Percentiles rank a stretch among this genome's conserved stretches.
Conservation (phyloP, 1,284 basidiomycete genomes). For the Cryptococcus hybrid region DNA sequence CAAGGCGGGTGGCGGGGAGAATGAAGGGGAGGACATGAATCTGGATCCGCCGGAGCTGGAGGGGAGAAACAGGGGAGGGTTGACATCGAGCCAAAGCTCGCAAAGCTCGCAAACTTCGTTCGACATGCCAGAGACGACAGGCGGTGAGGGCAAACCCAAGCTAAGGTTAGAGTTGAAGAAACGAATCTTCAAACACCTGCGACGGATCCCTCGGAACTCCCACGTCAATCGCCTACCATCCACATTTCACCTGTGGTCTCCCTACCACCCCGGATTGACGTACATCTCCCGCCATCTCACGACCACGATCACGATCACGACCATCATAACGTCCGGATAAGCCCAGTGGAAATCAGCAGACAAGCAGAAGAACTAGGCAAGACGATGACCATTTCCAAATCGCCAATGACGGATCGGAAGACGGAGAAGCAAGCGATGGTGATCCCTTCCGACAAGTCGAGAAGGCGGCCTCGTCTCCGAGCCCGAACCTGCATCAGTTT, state of each 20-base stretch:
- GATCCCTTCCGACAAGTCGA: conserved; percentile 5
- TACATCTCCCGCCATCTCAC: too few relatives aligned
- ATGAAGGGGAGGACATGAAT: too few relatives aligned
- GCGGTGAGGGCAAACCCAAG: neutral
- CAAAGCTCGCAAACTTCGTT: conserved; percentile 2
- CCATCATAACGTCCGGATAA: too few relatives aligned
- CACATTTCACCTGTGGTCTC: conserved; percentile 15
- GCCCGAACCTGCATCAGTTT: neutral
- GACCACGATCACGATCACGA: too few relatives aligned
- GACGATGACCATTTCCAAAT: neutral
- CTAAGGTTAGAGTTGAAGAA: neutral
- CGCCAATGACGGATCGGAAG: neutral
- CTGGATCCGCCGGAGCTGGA: too few relatives aligned
- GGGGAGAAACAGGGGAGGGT: neutral
- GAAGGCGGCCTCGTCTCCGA: neutral
- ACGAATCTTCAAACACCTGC: conserved; percentile 22
- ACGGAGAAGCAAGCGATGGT: conserved; percentile 10
- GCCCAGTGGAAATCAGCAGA: neutral
- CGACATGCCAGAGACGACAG: too few relatives aligned
- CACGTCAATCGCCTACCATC: conserved; percentile 26
- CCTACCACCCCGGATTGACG: too few relatives aligned
- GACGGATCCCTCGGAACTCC: conserved; percentile 14
- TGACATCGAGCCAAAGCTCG: conserved; percentile 15
- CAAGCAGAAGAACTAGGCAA: neutral
- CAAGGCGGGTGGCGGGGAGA: too few relatives aligned